These are phyloP conservation scores for Nannizzia gypsea DNA, from an alignment of 2,329 filamentous ascomycete species.

Conservation along the genomic window DNA sequence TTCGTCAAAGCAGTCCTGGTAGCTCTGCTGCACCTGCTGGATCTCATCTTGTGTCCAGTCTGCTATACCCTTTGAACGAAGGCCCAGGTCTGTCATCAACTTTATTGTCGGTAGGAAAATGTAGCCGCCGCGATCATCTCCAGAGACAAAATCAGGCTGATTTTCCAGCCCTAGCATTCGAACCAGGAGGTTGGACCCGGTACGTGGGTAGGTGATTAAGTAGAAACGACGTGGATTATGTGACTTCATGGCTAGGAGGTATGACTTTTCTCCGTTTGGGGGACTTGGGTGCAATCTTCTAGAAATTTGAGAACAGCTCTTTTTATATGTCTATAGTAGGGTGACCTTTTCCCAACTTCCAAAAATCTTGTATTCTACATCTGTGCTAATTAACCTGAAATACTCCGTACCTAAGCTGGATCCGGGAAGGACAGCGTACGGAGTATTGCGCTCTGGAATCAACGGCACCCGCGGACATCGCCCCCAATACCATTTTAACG, in stretches of 20 bases:
- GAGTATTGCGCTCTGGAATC: background rate
- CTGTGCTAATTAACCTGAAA: background rate
- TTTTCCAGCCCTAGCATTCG: slow-evolving; percentile 20
- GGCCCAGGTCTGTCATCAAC: slow-evolving; percentile 7
- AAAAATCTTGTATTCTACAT: background rate
- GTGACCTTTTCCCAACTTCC: background rate
- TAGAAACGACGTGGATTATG: slow-evolving; percentile 12
- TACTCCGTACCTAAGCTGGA: background rate
- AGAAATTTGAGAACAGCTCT: background rate
- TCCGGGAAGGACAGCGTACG: background rate
- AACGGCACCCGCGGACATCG: background rate
- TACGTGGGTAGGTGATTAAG: slow-evolving; percentile 20
- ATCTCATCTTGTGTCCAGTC: slow-evolving; percentile 22
- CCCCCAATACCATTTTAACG: background rate
- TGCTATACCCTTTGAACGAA: slow-evolving; percentile 11
- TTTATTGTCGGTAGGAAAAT: slow-evolving; percentile 19
- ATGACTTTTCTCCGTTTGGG: background rate
- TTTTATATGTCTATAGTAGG: background rate
- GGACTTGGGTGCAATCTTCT: background rate
- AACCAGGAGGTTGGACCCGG: slow-evolving; percentile 24
- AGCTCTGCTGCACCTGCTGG: slow-evolving; percentile 14
- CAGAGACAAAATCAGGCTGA: slow-evolving; percentile 17
- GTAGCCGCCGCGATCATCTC: slow-evolving; percentile 17
- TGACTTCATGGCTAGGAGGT: background rate
- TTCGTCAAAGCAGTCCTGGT: slow-evolving; percentile 20